A percentile compares a stretch with the other conserved stretches of the same genome.
phyloP scores from a whole-genome alignment of 768 basidiomycete species.

The Tricholoma sp. region DNA sequence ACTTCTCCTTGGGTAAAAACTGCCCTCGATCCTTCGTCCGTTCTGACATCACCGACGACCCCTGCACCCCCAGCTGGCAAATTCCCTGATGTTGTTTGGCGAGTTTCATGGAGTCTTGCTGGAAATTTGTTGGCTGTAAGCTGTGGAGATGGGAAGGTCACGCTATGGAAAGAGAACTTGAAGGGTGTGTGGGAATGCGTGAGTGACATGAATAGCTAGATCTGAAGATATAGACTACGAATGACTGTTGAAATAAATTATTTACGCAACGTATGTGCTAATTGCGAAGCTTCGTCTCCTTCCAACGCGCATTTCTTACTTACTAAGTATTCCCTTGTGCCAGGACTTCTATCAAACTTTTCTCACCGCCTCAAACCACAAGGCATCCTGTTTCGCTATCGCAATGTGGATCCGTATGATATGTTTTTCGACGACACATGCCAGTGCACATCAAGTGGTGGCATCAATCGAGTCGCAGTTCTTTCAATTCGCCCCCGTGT shows the following conservation, averaged over 20 bases:
- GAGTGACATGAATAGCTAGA: slow-evolving; percentile 84
- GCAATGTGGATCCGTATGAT: background rate
- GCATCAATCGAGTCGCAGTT: background rate
- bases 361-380: background rate
- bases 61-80: slow-evolving; percentile 56
- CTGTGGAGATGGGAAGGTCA: slow-evolving; percentile 97
- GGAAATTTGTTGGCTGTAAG: slow-evolving; percentile 95
- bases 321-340: too few species aligned
- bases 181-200: slow-evolving; percentile 97
- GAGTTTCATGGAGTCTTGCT: slow-evolving; percentile 97
- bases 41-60: slow-evolving; percentile 40
- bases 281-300: background rate
- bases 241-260: background rate
- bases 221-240: too few species aligned
- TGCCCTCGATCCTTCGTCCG: slow-evolving; percentile 65
- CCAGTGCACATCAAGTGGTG: background rate
- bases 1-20: slow-evolving; percentile 75
- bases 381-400: background rate
- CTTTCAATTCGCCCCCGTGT: background rate
- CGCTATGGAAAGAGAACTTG: slow-evolving; percentile 96
- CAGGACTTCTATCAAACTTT: too few species aligned
- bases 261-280: background rate
- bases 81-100: slow-evolving; percentile 97
- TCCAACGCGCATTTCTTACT: too few species aligned
- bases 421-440: background rate